phyloP scores from a whole-genome alignment of 192 early-diverging fungal genomes.

The Coemansia pectinata region DNA sequence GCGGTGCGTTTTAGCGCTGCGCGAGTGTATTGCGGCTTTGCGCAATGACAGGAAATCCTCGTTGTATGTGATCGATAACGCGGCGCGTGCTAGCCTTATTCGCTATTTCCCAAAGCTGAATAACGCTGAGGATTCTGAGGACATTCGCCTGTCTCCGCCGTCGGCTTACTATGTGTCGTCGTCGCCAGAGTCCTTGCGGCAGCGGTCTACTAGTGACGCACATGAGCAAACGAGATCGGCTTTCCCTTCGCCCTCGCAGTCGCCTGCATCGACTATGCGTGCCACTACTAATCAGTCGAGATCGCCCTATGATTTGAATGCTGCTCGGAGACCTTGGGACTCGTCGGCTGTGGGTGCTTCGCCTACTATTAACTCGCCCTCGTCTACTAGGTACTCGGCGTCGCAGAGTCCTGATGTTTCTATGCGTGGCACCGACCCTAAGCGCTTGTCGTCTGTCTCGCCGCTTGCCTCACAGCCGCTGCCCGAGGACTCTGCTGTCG shows the following conservation, averaged over 20 bases:
- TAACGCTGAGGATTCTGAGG: slow-evolving; percentile 12
- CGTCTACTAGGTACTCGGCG: slow-evolving; percentile 20
- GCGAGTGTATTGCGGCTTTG: slow-evolving; percentile 27
- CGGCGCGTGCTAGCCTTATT: slow-evolving; percentile 34
- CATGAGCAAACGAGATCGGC: not conserved
- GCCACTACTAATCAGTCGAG: slow-evolving; percentile 13
- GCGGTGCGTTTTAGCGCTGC: slow-evolving; percentile 38
- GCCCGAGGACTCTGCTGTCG: slow-evolving; percentile 30
- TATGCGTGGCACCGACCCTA: not conserved
- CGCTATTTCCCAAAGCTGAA: slow-evolving; percentile 42
- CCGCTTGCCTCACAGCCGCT: slow-evolving; percentile 34
- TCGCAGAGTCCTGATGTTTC: slow-evolving; percentile 32
- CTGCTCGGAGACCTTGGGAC: not conserved
- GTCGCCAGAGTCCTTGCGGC: slow-evolving; percentile 3
- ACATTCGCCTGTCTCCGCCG: not conserved
- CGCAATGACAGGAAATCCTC: slow-evolving; percentile 35
- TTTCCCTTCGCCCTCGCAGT: slow-evolving; percentile 27
- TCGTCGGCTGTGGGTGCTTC: not conserved
- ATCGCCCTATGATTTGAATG: slow-evolving; percentile 31
- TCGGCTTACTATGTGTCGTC: not conserved
- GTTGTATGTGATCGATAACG: slow-evolving; percentile 37
- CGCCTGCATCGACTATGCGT: slow-evolving; percentile 39
- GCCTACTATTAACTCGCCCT: slow-evolving; percentile 45
- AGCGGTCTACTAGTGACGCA: slow-evolving; percentile 44
- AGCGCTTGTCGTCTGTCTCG: slow-evolving; percentile 32